Conservation (phyloP, 2,329 filamentous ascomycete genomes). For the Botrytis fabae region DNA sequence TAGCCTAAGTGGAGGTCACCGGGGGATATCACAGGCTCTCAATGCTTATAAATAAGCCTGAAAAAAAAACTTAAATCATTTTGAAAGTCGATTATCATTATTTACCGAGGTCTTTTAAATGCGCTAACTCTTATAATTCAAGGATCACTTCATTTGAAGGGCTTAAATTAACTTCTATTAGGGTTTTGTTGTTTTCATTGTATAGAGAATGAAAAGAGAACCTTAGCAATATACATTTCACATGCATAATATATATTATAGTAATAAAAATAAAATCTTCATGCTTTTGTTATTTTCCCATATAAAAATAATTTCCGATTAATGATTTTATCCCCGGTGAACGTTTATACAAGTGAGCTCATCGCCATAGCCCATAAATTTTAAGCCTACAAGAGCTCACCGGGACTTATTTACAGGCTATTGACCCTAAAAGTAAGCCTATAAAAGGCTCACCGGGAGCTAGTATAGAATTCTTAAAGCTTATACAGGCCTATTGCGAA, state of each 20-base stretch:
- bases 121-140: background rate
- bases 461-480: background rate
- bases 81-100: background rate
- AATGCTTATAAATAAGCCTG: background rate
- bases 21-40: background rate
- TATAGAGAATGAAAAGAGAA: background rate
- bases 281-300: background rate
- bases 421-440: background rate
- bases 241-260: background rate
- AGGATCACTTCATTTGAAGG: background rate
- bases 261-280: background rate
- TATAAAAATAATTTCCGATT: background rate
- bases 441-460: background rate
- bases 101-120: background rate
- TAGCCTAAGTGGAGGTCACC: background rate
- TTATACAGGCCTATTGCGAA: background rate
- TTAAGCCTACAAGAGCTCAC: background rate
- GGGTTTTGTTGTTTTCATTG: background rate
- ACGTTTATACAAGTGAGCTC: background rate
- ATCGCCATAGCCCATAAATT: background rate
- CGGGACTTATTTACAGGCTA: background rate
- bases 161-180: background rate
- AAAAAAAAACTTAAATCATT: background rate
- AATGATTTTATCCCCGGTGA: background rate
- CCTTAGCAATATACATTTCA: background rate